These are phyloP conservation scores for Cadophora sp. DNA, from an alignment of 2,329 filamentous ascomycete species.

Conservation along the genomic window DNA sequence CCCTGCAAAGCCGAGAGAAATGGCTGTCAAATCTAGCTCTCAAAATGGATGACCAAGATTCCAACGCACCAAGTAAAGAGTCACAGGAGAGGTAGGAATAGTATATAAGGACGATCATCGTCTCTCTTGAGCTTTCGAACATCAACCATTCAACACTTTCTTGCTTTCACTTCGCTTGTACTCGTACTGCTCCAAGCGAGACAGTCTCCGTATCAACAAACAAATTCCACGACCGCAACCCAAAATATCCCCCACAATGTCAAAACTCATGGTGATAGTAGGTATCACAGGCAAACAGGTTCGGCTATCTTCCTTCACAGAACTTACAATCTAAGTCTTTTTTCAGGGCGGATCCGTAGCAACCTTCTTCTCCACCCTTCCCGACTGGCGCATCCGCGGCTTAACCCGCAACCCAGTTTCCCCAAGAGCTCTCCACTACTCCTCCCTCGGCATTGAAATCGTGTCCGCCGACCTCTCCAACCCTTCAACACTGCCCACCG, in stretches of 20 bases:
- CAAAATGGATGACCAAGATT: not conserved
- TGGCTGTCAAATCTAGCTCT: not conserved
- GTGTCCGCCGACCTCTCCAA: slow-evolving; percentile 51
- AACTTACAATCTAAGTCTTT: not conserved
- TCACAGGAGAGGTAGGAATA: not conserved
- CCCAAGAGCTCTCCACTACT: slow-evolving; percentile 44
- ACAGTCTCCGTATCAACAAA: not conserved
- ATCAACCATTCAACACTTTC: not conserved
- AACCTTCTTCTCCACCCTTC: slow-evolving; percentile 24
- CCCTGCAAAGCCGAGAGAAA: slow-evolving; percentile 1
- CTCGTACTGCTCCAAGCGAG: not conserved
- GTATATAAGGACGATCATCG: not conserved
- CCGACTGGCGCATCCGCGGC: slow-evolving; percentile 32
- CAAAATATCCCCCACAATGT: slow-evolving; percentile 15
- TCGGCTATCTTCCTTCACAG: not conserved
- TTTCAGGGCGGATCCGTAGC: slow-evolving; percentile 35
- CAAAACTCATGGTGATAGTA: slow-evolving; percentile 46
- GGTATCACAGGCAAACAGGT: slow-evolving; percentile 46
- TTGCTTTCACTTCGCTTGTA: not conserved
- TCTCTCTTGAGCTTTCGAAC: not conserved
- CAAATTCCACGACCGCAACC: not conserved
- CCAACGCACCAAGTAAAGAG: not conserved
- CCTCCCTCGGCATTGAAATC: slow-evolving; percentile 47
- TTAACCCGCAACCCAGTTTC: slow-evolving; percentile 32
- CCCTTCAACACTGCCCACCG: slow-evolving; percentile 47